phyloP scores from a whole-genome alignment of 2,329 filamentous ascomycete genomes.

The Nemania abortiva region DNA sequence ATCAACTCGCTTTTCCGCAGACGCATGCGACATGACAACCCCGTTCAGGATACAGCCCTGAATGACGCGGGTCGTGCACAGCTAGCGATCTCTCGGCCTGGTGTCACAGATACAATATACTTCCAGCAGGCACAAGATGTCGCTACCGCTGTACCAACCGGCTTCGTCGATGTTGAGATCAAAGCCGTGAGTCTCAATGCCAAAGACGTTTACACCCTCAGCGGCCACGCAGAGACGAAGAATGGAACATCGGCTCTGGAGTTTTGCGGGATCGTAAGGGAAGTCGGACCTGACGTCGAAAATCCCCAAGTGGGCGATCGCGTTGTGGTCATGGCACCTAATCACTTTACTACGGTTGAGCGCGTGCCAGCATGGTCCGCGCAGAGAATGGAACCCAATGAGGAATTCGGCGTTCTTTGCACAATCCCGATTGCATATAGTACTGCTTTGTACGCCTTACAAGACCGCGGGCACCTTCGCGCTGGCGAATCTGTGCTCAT shows the following conservation, averaged over 20 bases:
- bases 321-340: constrained; percentile 4
- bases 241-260: constrained; percentile 40
- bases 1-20: too few relatives aligned
- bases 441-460: constrained; percentile 21
- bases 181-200: constrained; percentile 42
- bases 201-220: constrained; percentile 47
- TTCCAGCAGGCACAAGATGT: too few relatives aligned
- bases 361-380: constrained; percentile 11
- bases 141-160: too few relatives aligned
- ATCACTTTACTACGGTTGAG: constrained; percentile 1
- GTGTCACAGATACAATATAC: too few relatives aligned
- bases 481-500: constrained; percentile 18
- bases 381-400: constrained; percentile 10
- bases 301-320: constrained; percentile 7
- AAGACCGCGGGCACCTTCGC: constrained; percentile 1
- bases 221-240: constrained; percentile 46
- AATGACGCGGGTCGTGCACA: too few relatives aligned
- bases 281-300: constrained; percentile 2
- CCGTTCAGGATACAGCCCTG: too few relatives aligned
- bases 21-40: too few relatives aligned
- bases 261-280: constrained; percentile 45
- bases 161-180: too few relatives aligned
- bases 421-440: neutral
- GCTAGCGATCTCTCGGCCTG: too few relatives aligned
- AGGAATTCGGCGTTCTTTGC: neutral